phyloP scores from a whole-genome alignment of 345 rosid genomes.

The Ceriops zippeliana region DNA sequence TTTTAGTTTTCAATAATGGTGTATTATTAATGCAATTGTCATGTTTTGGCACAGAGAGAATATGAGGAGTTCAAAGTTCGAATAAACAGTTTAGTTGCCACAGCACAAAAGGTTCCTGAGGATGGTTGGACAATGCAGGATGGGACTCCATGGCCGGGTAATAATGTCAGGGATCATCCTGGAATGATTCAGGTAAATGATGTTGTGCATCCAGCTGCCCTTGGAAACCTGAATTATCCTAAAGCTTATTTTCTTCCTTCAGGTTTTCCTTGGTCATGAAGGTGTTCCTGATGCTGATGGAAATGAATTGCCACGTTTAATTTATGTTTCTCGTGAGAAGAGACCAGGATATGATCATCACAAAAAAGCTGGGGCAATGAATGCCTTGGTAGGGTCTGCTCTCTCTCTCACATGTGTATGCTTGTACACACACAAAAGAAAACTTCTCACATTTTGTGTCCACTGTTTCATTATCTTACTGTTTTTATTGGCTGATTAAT shows the following conservation, averaged over 20 bases:
- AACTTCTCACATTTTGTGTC: not conserved
- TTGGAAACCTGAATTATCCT: slow-evolving; percentile 1
- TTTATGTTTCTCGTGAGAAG: slow-evolving; percentile 92
- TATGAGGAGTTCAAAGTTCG: slow-evolving; percentile 82
- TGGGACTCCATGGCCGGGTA: slow-evolving; percentile 94
- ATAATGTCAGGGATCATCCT: slow-evolving; percentile 85
- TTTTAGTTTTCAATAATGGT: slow-evolving; percentile 12
- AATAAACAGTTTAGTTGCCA: slow-evolving; percentile 72
- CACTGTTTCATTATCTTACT: slow-evolving; percentile 9
- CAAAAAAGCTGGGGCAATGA: slow-evolving; percentile 96
- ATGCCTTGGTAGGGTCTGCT: slow-evolving; percentile 54
- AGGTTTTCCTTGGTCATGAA: slow-evolving; percentile 85
- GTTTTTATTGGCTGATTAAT: slow-evolving; percentile 14
- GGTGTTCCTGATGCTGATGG: slow-evolving; percentile 71
- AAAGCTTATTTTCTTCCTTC: slow-evolving; percentile 4
- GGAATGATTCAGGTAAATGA: slow-evolving; percentile 86
- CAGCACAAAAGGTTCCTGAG: slow-evolving; percentile 87
- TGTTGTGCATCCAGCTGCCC: not conserved
- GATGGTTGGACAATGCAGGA: slow-evolving; percentile 98
- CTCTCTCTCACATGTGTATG: not conserved
- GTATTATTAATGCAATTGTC: not conserved
- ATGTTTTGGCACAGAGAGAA: slow-evolving; percentile 52
- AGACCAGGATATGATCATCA: slow-evolving; percentile 94
- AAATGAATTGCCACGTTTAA: slow-evolving; percentile 68
- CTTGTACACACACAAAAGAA: not conserved